Evolutionary conservation across 169 alveolate species (phyloP).

Genomic region (Theileria parva): DNA sequence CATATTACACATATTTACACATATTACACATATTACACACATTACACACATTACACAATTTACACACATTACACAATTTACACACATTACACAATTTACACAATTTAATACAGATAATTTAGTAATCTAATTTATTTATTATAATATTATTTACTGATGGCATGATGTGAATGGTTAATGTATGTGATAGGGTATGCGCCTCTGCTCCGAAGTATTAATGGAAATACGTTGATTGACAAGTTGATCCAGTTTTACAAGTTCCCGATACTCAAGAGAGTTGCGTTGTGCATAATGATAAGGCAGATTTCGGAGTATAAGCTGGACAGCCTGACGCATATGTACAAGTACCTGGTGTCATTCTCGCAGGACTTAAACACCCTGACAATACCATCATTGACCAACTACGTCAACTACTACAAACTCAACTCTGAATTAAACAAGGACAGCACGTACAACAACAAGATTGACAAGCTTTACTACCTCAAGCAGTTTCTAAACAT

Average conservation of each 20-base stretch:
- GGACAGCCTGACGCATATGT: conserved; percentile 19
- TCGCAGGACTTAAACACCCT: conserved; percentile 12
- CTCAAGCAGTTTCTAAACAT: conserved; percentile 26
- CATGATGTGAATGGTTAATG: too few relatives aligned
- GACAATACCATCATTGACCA: not conserved
- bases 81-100: too few relatives aligned
- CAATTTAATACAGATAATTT: too few relatives aligned
- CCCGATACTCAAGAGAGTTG: conserved; percentile 56
- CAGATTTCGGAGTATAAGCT: conserved; percentile 44
- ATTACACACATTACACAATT: too few relatives aligned
- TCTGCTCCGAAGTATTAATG: conserved; percentile 5
- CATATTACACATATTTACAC: too few relatives aligned
- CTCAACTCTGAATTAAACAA: not conserved
- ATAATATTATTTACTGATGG: too few relatives aligned
- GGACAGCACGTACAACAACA: not conserved
- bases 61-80: too few relatives aligned
- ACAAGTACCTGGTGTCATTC: conserved; percentile 48
- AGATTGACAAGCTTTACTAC: conserved; percentile 18
- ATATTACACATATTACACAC: too few relatives aligned
- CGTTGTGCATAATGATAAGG: conserved; percentile 60
- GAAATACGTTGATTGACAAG: not conserved
- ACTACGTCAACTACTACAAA: not conserved
- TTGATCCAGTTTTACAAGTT: conserved; percentile 31
- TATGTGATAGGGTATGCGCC: conserved; percentile 21
- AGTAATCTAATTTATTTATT: too few relatives aligned